Percentiles rank a stretch among this genome's conserved stretches.
Conservation (phyloP, 2,329 filamentous ascomycete species). For the Fusarium humuli region DNA sequence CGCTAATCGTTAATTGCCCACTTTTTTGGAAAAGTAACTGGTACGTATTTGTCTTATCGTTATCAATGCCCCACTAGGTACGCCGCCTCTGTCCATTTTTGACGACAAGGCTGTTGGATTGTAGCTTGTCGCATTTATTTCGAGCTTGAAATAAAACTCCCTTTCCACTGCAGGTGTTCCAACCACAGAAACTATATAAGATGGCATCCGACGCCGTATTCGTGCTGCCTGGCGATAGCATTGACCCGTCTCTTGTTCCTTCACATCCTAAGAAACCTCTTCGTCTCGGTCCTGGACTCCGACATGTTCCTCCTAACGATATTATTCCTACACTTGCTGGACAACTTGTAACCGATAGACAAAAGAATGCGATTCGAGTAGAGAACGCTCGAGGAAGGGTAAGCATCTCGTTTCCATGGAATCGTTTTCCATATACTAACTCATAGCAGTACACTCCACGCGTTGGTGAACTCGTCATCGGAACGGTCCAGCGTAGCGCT, state of each 20-base stretch:
- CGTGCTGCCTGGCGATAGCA: constrained; percentile 83
- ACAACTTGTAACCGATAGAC: constrained; percentile 73
- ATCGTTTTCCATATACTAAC: background rate
- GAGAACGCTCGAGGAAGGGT: constrained; percentile 78
- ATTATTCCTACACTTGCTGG: constrained; percentile 77
- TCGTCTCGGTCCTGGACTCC: constrained; percentile 85
- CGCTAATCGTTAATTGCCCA: constrained; percentile 43
- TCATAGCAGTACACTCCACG: constrained; percentile 77
- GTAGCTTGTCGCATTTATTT: constrained; percentile 33
- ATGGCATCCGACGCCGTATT: constrained; percentile 72
- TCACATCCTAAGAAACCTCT: constrained; percentile 76
- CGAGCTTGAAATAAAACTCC: constrained; percentile 1
- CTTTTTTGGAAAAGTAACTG: constrained; percentile 30
- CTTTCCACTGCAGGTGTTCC: constrained; percentile 1
- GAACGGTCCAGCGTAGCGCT: constrained; percentile 80
- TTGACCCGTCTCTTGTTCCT: constrained; percentile 75
- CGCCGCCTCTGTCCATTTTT: constrained; percentile 18
- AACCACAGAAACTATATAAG: constrained; percentile 21
- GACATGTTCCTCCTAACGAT: constrained; percentile 80
- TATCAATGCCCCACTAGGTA: constrained; percentile 38
- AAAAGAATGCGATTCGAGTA: constrained; percentile 83
- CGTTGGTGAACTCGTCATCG: constrained; percentile 88
- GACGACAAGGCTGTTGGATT: constrained; percentile 12
- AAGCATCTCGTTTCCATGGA: constrained; percentile 46
- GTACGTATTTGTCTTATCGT: constrained; percentile 39